These are phyloP conservation scores for Graphilbum ipis-grandicollis DNA, from an alignment of 2,329 filamentous ascomycete genomes.

Conservation along the genomic window DNA sequence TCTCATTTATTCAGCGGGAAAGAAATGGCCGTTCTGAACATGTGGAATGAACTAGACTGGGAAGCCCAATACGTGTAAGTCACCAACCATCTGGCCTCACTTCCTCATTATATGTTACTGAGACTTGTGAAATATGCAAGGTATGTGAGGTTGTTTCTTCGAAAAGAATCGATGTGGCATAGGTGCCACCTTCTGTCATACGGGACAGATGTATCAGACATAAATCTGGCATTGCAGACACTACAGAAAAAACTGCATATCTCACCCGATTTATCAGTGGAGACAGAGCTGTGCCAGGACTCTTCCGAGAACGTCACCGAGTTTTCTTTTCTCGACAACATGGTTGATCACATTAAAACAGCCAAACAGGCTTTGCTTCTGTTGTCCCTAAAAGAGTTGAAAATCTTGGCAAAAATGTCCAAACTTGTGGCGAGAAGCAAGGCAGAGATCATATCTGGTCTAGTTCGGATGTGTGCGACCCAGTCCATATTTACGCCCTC, in stretches of 20 bases:
- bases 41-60: constrained; percentile 60
- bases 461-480: constrained; percentile 54
- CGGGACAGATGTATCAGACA: constrained; percentile 64
- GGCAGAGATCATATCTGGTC: constrained; percentile 54
- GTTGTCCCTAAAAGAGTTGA: constrained; percentile 76
- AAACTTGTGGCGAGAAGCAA: constrained; percentile 85
- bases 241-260: constrained; percentile 51
- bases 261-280: too few species aligned
- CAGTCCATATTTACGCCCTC: constrained; percentile 57
- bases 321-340: neutral
- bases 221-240: constrained; percentile 45
- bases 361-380: constrained; percentile 72
- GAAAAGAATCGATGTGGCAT: constrained; percentile 87
- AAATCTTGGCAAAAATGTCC: constrained; percentile 64
- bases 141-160: constrained; percentile 81
- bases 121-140: constrained; percentile 26
- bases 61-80: constrained; percentile 79
- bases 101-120: neutral
- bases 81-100: too few species aligned
- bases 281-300: too few species aligned
- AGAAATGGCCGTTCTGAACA: constrained; percentile 58
- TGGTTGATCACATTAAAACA: constrained; percentile 10
- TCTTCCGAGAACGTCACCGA: too few species aligned
- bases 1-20: constrained; percentile 68
- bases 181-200: constrained; percentile 63